Evolutionary conservation across 768 basidiomycete genomes (phyloP), one percentile per base, ranked within the genome.

Genomic region (Coprinellus aureogranulatus): DNA sequence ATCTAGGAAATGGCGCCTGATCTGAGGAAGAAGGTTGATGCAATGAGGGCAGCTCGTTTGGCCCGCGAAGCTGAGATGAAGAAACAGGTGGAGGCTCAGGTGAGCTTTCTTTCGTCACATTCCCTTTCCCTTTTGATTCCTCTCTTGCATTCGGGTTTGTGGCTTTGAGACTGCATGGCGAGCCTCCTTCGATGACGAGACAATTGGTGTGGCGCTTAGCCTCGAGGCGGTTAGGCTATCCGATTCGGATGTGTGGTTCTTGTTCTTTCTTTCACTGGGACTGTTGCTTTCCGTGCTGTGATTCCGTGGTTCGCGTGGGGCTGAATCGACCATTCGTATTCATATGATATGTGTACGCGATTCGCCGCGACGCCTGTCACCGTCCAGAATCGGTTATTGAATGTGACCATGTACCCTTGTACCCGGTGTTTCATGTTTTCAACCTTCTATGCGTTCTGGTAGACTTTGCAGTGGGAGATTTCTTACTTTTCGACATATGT

Each of bases 1-100:
- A 26, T 58, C 49, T 65, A 88, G 86, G 73, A 77, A 67, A 76
- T 89, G 77, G 78, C 87, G 22, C 87, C 87, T 60, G 85, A 86
- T 72, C 68, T 88, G 59, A 79, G 77, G 62, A 78, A 81, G 47
- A 82, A 81, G 62, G 87, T 88, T 18, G 87, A 89, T 62, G 81
- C 80, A 2, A 75, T 78, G 55, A 79, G 83, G 34, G 78, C 78
- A 16, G 71, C 79, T 8, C 78, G 87, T 28, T 62, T 79, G 11
- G 77, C 79, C 3, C 75, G 79, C 66, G 87, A 87, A 72, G 74
- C 74, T 48, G 80, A 79, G 57, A 75, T 78, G 66, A 78, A 77
- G 66, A 78, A 77, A 63, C 80, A 81, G 64, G 72, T 77, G 5
- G 74, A 78, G 56, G 78, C 77, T 4, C 82, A 84, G 80, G 85